phyloP scores from a whole-genome alignment of 208 protist species.

The Trypanosoma theileri region DNA sequence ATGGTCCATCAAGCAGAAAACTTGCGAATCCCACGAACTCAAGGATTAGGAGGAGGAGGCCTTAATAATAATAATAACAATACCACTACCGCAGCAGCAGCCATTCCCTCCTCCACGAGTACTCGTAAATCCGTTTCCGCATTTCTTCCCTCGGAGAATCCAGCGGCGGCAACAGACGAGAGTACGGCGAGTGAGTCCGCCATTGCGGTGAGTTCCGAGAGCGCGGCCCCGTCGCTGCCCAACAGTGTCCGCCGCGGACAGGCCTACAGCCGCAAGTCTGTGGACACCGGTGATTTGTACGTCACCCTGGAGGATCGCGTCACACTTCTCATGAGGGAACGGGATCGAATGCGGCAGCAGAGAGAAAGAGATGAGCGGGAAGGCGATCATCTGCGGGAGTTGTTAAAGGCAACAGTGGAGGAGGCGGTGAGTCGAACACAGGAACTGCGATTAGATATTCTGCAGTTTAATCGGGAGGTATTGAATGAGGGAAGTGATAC shows the following conservation, averaged over 20 bases:
- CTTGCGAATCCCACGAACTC: conserved; percentile 26
- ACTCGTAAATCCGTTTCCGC: not conserved
- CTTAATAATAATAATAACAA: too few relatives aligned
- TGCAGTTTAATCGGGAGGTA: conserved; percentile 80
- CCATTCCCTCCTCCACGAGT: not conserved
- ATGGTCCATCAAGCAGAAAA: conserved; percentile 44
- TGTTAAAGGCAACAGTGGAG: conserved; percentile 72
- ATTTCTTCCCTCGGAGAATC: not conserved
- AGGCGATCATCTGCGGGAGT: conserved; percentile 54
- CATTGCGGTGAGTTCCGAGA: not conserved
- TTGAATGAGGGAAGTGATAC: conserved; percentile 26
- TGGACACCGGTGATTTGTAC: conserved; percentile 37
- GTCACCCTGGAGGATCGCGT: conserved; percentile 77
- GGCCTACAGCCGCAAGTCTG: conserved; percentile 52
- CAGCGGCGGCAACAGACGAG: not conserved
- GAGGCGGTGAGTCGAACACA: conserved; percentile 65
- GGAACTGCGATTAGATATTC: conserved; percentile 74
- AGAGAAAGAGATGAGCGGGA: conserved; percentile 48
- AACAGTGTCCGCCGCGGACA: conserved; percentile 38
- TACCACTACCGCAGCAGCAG: not conserved
- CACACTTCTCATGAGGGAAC: conserved; percentile 57
- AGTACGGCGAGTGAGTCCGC: not conserved
- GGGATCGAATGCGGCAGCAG: conserved; percentile 44
- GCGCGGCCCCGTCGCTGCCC: not conserved
- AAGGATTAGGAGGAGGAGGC: not conserved